Percentiles rank a stretch among this genome's conserved stretches.
Conservation (phyloP, 768 basidiomycete species). For the Pholiota molesta region DNA sequence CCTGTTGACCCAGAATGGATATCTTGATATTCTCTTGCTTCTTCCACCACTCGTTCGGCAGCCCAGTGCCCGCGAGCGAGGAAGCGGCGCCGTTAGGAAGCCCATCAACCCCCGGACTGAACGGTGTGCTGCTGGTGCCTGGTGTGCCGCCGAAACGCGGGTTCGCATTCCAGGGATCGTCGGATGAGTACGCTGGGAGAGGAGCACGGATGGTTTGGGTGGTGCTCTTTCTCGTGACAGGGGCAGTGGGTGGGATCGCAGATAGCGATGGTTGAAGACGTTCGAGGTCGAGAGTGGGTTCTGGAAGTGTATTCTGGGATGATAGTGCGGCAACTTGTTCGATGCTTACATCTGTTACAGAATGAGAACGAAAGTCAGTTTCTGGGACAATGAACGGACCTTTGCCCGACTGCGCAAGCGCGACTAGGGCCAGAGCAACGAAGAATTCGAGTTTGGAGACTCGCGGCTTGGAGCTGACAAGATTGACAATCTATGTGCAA, state of each 20-base stretch:
- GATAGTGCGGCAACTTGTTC: constrained; percentile 80
- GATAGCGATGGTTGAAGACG: constrained; percentile 57
- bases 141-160: constrained; percentile 36
- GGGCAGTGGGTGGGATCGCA: constrained; percentile 43
- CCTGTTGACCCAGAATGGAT: constrained; percentile 82
- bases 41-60: constrained; percentile 88
- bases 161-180: constrained; percentile 68
- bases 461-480: constrained; percentile 78
- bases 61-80: constrained; percentile 67
- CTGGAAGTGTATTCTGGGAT: constrained; percentile 76
- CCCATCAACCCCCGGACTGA: constrained; percentile 30
- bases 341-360: constrained; percentile 67
- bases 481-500: constrained; percentile 75
- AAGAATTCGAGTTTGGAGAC: constrained; percentile 92
- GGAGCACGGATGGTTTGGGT: constrained; percentile 41
- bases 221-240: constrained; percentile 47
- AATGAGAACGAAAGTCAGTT: background rate
- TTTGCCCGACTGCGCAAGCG: constrained; percentile 81
- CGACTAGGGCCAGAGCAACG: constrained; percentile 86
- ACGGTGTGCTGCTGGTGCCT: constrained; percentile 25
- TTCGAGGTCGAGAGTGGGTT: constrained; percentile 69
- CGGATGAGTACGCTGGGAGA: constrained; percentile 56
- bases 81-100: constrained; percentile 54
- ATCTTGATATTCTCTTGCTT: constrained; percentile 74
- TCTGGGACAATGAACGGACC: constrained; percentile 42